Percentiles rank a stretch among this genome's conserved stretches.
Evolutionary conservation across 805 yeast genomes (phyloP).

Genomic region (Nakazawaea peltata): DNA sequence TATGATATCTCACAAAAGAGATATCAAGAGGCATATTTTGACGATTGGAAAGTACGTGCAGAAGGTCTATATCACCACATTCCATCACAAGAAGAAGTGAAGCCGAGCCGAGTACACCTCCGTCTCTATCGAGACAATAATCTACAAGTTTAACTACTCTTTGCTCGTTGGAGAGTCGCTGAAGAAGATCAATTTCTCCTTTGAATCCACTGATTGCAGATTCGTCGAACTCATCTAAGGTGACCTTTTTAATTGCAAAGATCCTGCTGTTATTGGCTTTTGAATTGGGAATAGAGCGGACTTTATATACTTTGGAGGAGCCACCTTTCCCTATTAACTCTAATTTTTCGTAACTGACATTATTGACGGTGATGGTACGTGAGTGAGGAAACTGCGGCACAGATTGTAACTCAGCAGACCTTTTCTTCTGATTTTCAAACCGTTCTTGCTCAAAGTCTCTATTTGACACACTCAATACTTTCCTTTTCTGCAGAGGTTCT

Average conservation of each 20-base stretch:
- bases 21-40: conserved; percentile 46
- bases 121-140: too few relatives aligned
- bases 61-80: conserved; percentile 87
- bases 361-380: conserved; percentile 42
- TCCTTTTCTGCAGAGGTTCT: too few relatives aligned
- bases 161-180: conserved; percentile 46
- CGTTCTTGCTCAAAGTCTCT: too few relatives aligned
- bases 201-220: conserved; percentile 69
- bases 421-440: too few relatives aligned
- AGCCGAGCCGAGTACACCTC: too few relatives aligned
- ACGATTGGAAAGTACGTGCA: conserved; percentile 64
- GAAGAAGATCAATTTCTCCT: conserved; percentile 78
- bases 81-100: conserved; percentile 79
- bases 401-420: too few relatives aligned
- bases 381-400: too few relatives aligned
- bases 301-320: conserved; percentile 83
- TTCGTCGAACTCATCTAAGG: conserved; percentile 75
- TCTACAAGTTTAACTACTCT: conserved; percentile 78
- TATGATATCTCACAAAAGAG: conserved; percentile 72
- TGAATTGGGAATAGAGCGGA: too few relatives aligned
- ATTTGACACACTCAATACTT: too few relatives aligned
- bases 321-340: conserved; percentile 90
- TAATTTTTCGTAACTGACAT: conserved; percentile 57
- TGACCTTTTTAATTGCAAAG: conserved; percentile 77
- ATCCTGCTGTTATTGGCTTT: conserved; percentile 39